These are phyloP conservation scores for Hymenoscyphus fructigenus DNA, from an alignment of 2,329 filamentous ascomycete genomes.

Conservation along the genomic window DNA sequence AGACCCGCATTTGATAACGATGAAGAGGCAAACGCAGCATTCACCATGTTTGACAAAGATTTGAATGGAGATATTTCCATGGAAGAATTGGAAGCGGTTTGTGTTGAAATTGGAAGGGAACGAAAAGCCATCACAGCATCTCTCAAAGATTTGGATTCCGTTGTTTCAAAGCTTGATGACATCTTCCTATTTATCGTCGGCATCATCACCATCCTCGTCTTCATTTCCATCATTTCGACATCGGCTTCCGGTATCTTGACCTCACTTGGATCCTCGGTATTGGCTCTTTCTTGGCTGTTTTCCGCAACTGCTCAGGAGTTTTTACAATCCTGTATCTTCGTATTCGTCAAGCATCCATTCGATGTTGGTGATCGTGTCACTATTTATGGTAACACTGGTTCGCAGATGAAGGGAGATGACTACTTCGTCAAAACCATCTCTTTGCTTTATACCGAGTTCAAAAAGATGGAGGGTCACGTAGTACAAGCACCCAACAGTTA, in stretches of 20 bases:
- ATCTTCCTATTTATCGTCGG: conserved; percentile 86
- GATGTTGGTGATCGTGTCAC: conserved; percentile 93
- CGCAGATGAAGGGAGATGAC: conserved; percentile 77
- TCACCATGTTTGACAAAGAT: conserved; percentile 92
- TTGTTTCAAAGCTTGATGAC: conserved; percentile 84
- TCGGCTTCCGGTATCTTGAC: conserved; percentile 90
- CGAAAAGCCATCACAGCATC: conserved; percentile 94
- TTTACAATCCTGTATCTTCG: conserved; percentile 88
- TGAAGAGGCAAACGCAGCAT: conserved; percentile 86
- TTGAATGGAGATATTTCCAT: conserved; percentile 95
- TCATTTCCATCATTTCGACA: conserved; percentile 84
- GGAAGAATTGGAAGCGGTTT: conserved; percentile 89
- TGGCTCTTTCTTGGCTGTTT: conserved; percentile 90
- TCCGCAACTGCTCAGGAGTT: conserved; percentile 93
- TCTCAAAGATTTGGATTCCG: conserved; percentile 90
- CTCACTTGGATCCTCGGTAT: conserved; percentile 81
- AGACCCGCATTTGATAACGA: conserved; percentile 74
- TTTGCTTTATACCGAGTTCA: conserved; percentile 92
- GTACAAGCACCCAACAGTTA: conserved; percentile 95
- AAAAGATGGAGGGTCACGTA: conserved; percentile 96
- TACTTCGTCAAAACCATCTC: conserved; percentile 96
- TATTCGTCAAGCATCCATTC: conserved; percentile 96
- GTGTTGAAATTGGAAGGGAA: conserved; percentile 91
- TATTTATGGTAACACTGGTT: conserved; percentile 85
- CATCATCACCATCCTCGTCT: conserved; percentile 78